phyloP scores from a whole-genome alignment of 768 basidiomycete genomes.

The Pulveroboletus sp. region DNA sequence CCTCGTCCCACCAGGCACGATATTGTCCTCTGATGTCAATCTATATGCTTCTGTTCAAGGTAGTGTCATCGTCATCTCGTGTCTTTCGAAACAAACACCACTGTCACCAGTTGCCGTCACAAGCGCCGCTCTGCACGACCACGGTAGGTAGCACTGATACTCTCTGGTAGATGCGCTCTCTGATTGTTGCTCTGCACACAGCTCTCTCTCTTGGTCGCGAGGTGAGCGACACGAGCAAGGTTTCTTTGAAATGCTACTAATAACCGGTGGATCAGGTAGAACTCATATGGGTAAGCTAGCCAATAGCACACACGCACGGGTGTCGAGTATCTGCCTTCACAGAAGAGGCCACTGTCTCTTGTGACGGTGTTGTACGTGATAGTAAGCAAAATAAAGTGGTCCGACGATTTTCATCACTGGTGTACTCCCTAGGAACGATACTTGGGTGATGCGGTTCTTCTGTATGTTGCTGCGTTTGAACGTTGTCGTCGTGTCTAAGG shows the following conservation, averaged over 20 bases:
- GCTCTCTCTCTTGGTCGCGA: constrained; percentile 26
- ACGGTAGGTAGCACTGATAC: constrained; percentile 11
- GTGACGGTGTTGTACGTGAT: constrained; percentile 23
- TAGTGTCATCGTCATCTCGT: not conserved
- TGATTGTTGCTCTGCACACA: constrained; percentile 2
- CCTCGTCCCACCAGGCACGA: constrained; percentile 11
- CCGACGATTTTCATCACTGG: not conserved
- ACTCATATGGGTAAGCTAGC: constrained; percentile 26
- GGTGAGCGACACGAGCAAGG: constrained; percentile 10
- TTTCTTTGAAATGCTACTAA: not conserved
- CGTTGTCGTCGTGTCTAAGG: constrained; percentile 1
- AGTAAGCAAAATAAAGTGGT: constrained; percentile 11
- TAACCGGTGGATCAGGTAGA: constrained; percentile 18
- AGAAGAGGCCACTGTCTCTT: constrained; percentile 26
- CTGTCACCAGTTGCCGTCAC: constrained; percentile 26
- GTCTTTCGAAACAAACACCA: constrained; percentile 1
- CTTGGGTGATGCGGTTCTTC: constrained; percentile 26
- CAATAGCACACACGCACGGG: not conserved
- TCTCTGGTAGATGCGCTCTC: not conserved
- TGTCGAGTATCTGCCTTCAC: not conserved
- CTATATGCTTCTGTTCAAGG: constrained; percentile 23
- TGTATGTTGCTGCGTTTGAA: constrained; percentile 15
- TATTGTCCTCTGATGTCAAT: not conserved
- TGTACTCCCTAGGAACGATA: constrained; percentile 25
- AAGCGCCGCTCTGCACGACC: constrained; percentile 26